Evolutionary conservation across 352 stramenopile species (phyloP), one percentile per base, ranked within the genome.

Genomic region (Globisporangium apiculatum): DNA sequence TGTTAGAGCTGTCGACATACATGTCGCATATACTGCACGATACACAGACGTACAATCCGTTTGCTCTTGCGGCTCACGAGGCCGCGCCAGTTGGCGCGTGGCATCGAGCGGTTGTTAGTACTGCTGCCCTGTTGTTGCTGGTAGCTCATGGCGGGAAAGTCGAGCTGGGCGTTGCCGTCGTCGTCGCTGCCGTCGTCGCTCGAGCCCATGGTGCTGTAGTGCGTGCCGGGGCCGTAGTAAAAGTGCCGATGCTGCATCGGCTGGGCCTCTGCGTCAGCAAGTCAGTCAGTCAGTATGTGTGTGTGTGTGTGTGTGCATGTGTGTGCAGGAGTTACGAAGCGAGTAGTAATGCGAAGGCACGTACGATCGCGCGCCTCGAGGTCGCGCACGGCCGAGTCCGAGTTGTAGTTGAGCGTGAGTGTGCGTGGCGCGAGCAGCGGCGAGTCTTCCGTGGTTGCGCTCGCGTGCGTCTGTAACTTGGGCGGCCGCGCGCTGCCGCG

Each of bases 341-440:
- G 24, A 48, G 14, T 24, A 3, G 51, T 24, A 53, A n/a, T 17
- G 42, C n/a, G 46, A 31, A 17, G 46, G n/a, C 17, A 56, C 60
- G 58, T 64, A 61, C 58, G 53, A 40, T 65, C 54, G 14, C 58
- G 56, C 31, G 68, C 66, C 58, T 83, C 74, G 43, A 73, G 64
- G 45, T 87, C 70, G 60, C 89, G 87, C 47, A 91, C 74, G 47
- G 77, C 83, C 59, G 83, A 91, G 58, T 94, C 83, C 48, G 83
- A 94, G 72, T 94, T 94, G 67, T 94, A 94, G 60, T 94, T 89
- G 51, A 89, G 72, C 60, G 78, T 73, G 40, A 87, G 63, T 8
- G 53, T 62, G 36, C 74, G 73, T 0, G 64, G 38, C 47, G 70
- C 66, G 35, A 92, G 69, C 60, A 92, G 65, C 12, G 79, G 76